Conservation (phyloP, 306 rosid species). For the Styphnolobium japonicum region DNA sequence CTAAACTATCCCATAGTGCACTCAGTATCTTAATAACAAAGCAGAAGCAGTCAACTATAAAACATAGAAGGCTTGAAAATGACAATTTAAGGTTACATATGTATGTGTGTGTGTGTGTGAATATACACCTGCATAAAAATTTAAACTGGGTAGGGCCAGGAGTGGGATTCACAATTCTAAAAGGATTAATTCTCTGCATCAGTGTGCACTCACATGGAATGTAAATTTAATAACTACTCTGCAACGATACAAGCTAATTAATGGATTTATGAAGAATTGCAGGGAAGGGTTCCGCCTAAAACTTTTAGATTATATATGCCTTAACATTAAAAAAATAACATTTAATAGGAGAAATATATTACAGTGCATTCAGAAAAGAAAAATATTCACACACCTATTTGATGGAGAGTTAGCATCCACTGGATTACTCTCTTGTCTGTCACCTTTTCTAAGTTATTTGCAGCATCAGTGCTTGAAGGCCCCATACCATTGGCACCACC, state of each 20-base stretch:
- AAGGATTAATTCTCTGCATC: not conserved
- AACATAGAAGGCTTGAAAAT: not conserved
- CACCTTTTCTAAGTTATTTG: constrained; percentile 38
- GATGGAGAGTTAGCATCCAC: constrained; percentile 97
- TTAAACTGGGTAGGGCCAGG: not conserved
- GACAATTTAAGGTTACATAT: not conserved
- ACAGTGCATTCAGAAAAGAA: not conserved
- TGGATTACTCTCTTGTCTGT: constrained; percentile 67
- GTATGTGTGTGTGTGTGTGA: not conserved
- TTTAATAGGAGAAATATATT: not conserved
- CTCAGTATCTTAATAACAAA: not conserved
- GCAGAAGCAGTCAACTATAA: not conserved
- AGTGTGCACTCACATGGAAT: not conserved
- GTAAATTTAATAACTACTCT: not conserved
- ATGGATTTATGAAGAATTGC: not conserved
- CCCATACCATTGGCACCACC: constrained; percentile 6
- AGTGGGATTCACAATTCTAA: not conserved
- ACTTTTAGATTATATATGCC: not conserved
- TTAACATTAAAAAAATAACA: not conserved
- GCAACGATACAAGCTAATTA: not conserved
- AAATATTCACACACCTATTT: constrained; percentile 65
- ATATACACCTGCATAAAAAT: not conserved
- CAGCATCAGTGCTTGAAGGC: not conserved
- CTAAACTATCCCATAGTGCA: not conserved
- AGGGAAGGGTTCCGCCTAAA: not conserved